phyloP scores from a whole-genome alignment of 176 grass and related monocot species.

The Carex scoparia region DNA sequence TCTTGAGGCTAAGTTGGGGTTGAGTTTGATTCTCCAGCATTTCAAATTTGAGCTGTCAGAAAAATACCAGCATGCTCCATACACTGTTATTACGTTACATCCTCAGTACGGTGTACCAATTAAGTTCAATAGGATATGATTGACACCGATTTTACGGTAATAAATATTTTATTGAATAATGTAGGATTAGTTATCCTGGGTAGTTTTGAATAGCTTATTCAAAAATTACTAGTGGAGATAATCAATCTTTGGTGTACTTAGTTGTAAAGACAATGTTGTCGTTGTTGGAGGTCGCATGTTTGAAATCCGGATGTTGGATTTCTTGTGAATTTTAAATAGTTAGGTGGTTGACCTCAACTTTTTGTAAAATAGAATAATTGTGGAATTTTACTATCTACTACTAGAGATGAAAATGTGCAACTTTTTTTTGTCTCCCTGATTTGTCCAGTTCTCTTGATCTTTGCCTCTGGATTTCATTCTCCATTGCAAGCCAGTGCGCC shows the following conservation, averaged over 20 bases:
- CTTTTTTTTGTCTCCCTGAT: neutral
- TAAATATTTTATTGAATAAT: neutral
- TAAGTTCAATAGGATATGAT: conserved; percentile 45
- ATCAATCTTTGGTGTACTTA: too few relatives aligned
- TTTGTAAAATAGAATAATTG: too few relatives aligned
- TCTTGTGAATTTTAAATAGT: too few relatives aligned
- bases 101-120: conserved; percentile 67
- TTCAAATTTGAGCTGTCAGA: conserved; percentile 61
- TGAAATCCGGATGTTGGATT: too few relatives aligned
- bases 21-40: conserved; percentile 54
- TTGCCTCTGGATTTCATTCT: neutral
- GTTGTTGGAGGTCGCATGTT: too few relatives aligned
- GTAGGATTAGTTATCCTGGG: neutral
- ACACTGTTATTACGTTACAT: conserved; percentile 40
- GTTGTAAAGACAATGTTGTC: too few relatives aligned
- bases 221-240: too few relatives aligned
- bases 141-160: neutral
- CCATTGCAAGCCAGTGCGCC: neutral
- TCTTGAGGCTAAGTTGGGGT: conserved; percentile 56
- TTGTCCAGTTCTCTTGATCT: neutral
- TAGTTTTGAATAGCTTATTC: too few relatives aligned
- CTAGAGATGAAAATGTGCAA: neutral
- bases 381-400: too few relatives aligned
- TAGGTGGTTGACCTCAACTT: too few relatives aligned
- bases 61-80: conserved; percentile 51